Percentiles rank a stretch among this genome's conserved stretches.
These are phyloP conservation scores for Macrophomina phaseolina DNA, from an alignment of 2,329 filamentous ascomycete genomes.

Conservation along the genomic window DNA sequence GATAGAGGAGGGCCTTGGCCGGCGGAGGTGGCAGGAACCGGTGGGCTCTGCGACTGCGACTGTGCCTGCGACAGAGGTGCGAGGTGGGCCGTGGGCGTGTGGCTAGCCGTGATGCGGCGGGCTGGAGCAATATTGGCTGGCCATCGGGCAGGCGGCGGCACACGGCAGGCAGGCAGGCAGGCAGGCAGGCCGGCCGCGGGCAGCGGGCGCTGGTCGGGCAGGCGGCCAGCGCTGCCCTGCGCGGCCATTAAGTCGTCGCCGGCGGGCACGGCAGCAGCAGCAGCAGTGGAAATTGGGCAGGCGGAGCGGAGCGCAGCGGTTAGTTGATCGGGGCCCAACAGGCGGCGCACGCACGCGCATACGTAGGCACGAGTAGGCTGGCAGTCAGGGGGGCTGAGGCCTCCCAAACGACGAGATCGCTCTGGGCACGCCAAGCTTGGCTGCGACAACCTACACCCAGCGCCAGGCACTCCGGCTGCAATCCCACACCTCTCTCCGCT, in stretches of 20 bases:
- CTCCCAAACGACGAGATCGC: constrained; percentile 18
- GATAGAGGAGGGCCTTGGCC: constrained; percentile 17
- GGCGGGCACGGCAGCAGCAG: background rate
- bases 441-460: constrained; percentile 19
- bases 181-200: background rate
- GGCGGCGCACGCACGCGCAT: constrained; percentile 19
- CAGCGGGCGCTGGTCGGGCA: too few relatives aligned
- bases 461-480: constrained; percentile 21
- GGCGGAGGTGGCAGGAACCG: background rate
- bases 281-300: background rate
- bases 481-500: constrained; percentile 23
- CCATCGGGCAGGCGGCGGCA: constrained; percentile 18
- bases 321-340: constrained; percentile 16
- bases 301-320: constrained; percentile 24
- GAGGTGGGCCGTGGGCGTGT: background rate
- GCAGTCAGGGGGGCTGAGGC: constrained; percentile 22
- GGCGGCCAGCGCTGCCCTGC: background rate
- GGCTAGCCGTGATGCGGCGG: background rate
- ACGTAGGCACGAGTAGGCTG: constrained; percentile 23
- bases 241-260: background rate
- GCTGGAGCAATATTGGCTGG: too few relatives aligned
- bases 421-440: constrained; percentile 22
- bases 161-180: constrained; percentile 1
- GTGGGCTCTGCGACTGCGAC: background rate
- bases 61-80: background rate